Conservation (phyloP, 2,329 filamentous ascomycete species). For the Pseudocercospora pini-densiflorae region DNA sequence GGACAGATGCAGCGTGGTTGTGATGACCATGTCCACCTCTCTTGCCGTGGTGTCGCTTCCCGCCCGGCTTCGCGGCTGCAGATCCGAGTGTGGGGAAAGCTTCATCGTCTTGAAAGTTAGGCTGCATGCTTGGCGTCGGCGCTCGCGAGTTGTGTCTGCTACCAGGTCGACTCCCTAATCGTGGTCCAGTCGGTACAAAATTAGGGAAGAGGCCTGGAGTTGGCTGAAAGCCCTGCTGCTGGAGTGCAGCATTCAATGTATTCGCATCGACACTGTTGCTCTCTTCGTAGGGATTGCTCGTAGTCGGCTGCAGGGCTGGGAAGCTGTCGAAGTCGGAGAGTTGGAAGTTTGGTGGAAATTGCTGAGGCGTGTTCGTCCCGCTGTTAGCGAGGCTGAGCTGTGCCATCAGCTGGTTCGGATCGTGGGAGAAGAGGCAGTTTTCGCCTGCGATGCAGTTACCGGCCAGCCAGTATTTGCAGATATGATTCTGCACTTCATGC, state of each 20-base stretch:
- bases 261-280: conserved; percentile 42
- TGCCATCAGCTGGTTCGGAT: conserved; percentile 83
- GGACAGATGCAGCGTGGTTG: conserved; percentile 70
- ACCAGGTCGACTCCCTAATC: conserved; percentile 62
- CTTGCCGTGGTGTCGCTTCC: conserved; percentile 93
- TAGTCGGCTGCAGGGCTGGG: conserved; percentile 67
- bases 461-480: conserved; percentile 99
- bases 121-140: conserved; percentile 66
- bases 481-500: conserved; percentile 91
- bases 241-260: conserved; percentile 49
- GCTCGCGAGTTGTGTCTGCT: conserved; percentile 77
- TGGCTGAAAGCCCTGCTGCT: conserved; percentile 48
- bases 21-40: conserved; percentile 74
- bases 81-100: conserved; percentile 91
- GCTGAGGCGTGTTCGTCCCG: conserved; percentile 66
- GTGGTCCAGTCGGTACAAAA: conserved; percentile 58
- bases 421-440: conserved; percentile 96
- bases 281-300: conserved; percentile 50
- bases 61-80: conserved; percentile 67
- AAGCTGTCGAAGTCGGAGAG: conserved; percentile 86
- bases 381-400: conserved; percentile 70
- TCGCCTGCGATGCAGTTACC: conserved; percentile 93
- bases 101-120: conserved; percentile 82
- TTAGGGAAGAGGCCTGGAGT: conserved; percentile 69
- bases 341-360: conserved; percentile 70